Conservation (phyloP, 495 filamentous ascomycete genomes). For the Poronia punctata region DNA sequence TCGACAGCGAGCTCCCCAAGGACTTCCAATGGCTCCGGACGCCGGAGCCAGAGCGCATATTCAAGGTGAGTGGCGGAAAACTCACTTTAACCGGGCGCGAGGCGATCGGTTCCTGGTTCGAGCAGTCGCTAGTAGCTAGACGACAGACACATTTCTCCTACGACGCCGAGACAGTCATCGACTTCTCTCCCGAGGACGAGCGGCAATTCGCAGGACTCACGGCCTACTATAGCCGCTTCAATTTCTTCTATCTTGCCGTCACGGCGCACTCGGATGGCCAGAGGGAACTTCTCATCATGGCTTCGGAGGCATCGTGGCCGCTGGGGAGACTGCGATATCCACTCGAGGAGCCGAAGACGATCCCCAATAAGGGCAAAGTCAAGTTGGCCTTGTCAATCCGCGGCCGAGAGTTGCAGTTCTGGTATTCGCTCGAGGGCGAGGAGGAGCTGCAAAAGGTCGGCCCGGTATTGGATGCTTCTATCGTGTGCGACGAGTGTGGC, state of each 20-base stretch:
- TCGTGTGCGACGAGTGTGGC: slow-evolving; percentile 50
- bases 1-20: slow-evolving; percentile 35
- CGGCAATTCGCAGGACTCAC: slow-evolving; percentile 50
- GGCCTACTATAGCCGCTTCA: slow-evolving; percentile 52
- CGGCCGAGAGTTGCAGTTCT: slow-evolving; percentile 45
- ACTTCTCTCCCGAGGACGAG: slow-evolving; percentile 46
- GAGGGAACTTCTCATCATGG: slow-evolving; percentile 45
- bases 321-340: slow-evolving; percentile 33
- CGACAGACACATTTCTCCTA: slow-evolving; percentile 50
- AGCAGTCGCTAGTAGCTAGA: slow-evolving; percentile 47
- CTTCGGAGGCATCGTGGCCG: slow-evolving; percentile 45
- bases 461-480: slow-evolving; percentile 44
- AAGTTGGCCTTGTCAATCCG: slow-evolving; percentile 39
- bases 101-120: slow-evolving; percentile 48
- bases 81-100: slow-evolving; percentile 45
- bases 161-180: slow-evolving; percentile 48
- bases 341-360: slow-evolving; percentile 28
- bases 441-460: slow-evolving; percentile 44
- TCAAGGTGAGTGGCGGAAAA: slow-evolving; percentile 28
- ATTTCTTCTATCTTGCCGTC: slow-evolving; percentile 52
- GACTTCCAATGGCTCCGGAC: slow-evolving; percentile 54
- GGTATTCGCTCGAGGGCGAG: slow-evolving; percentile 36
- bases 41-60: slow-evolving; percentile 48
- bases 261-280: slow-evolving; percentile 47
- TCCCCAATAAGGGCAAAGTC: slow-evolving; percentile 47